Conservation (phyloP, 164 flowering plant species). For the Taxillus chinensis region DNA sequence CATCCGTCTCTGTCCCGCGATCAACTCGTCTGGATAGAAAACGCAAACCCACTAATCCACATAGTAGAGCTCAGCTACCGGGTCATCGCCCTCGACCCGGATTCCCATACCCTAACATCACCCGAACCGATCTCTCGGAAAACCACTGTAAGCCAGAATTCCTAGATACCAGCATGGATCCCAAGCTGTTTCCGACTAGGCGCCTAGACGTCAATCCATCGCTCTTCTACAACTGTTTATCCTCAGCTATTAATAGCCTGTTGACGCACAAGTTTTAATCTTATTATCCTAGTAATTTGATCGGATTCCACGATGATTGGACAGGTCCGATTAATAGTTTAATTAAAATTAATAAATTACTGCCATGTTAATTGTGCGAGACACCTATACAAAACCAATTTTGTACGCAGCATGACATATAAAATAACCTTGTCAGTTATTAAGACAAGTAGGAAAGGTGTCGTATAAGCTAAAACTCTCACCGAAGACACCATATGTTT, state of each 20-base stretch:
- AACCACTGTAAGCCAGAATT: neutral
- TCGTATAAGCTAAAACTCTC: too few relatives aligned
- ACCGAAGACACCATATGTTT: too few relatives aligned
- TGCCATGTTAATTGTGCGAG: too few relatives aligned
- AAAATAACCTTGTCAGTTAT: too few relatives aligned
- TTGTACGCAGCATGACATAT: too few relatives aligned
- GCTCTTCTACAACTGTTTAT: constrained; percentile 5
- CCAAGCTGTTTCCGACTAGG: neutral
- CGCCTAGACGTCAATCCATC: neutral
- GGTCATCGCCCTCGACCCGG: neutral
- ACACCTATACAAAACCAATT: too few relatives aligned
- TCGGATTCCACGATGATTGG: too few relatives aligned
- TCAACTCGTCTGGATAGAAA: constrained; percentile 3
- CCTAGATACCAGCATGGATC: constrained; percentile 6
- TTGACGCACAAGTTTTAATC: neutral
- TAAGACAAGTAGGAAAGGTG: too few relatives aligned
- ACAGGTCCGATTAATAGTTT: too few relatives aligned
- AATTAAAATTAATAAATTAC: too few relatives aligned
- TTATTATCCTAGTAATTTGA: too few relatives aligned
- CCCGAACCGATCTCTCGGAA: neutral
- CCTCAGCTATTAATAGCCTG: neutral
- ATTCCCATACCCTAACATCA: constrained; percentile 2
- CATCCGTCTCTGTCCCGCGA: too few relatives aligned
- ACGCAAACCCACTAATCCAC: neutral
- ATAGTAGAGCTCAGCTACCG: constrained; percentile 2